Evolutionary conservation across 768 basidiomycete species (phyloP).

Genomic region (Tubosaeta brunneosetosa): DNA sequence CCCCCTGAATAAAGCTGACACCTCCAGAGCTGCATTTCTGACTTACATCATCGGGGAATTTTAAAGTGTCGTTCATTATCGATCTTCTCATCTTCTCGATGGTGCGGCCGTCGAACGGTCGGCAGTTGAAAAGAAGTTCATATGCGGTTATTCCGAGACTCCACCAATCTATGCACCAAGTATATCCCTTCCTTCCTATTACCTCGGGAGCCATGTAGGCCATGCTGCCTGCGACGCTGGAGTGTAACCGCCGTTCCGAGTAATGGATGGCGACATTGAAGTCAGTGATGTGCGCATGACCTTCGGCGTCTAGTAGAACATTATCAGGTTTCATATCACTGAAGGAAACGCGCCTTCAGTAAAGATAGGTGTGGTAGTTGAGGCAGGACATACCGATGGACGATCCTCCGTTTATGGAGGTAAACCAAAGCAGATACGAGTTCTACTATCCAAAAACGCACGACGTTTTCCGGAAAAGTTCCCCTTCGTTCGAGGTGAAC

Average conservation of each 20-base stretch:
- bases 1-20: slow-evolving; percentile 60
- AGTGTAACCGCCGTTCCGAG: slow-evolving; percentile 82
- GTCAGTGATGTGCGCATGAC: slow-evolving; percentile 96
- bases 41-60: slow-evolving; percentile 66
- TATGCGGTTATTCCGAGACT: slow-evolving; percentile 87
- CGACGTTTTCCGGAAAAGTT: slow-evolving; percentile 62
- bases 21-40: slow-evolving; percentile 63
- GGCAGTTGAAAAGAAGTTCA: slow-evolving; percentile 77
- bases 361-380: slow-evolving; percentile 1
- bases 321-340: slow-evolving; percentile 98
- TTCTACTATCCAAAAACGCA: slow-evolving; percentile 89
- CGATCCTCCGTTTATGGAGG: slow-evolving; percentile 86
- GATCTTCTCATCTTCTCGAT: slow-evolving; percentile 84
- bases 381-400: slow-evolving; percentile 70
- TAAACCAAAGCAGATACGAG: slow-evolving; percentile 81
- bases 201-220: slow-evolving; percentile 99
- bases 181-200: slow-evolving; percentile 87
- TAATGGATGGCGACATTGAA: slow-evolving; percentile 99
- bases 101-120: slow-evolving; percentile 89
- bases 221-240: slow-evolving; percentile 96
- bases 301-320: slow-evolving; percentile 86
- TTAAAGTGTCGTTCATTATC: slow-evolving; percentile 75
- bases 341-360: slow-evolving; percentile 9
- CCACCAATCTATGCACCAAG: slow-evolving; percentile 95
- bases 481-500: slow-evolving; percentile 80